Evolutionary conservation across 2,329 filamentous ascomycete species (phyloP), one percentile per base, ranked within the genome.

Genomic region (Ophiosphaerella narmari): DNA sequence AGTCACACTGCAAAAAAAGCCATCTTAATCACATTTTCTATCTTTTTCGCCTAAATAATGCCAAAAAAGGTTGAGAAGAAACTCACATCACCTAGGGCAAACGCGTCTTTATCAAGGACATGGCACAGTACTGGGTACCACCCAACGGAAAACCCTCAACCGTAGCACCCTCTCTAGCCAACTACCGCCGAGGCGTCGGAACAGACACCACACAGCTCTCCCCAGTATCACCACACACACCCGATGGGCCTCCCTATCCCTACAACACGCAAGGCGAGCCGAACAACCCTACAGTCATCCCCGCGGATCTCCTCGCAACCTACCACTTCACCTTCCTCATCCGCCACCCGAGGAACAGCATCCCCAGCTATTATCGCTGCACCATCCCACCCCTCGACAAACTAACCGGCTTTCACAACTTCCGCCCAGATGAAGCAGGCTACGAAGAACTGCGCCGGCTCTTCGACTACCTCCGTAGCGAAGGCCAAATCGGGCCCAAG

Each of bases 321-420:
- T 97, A 96, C 77, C 91, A 97, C 75, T 97, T 93, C 77, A 90
- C 92, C 18, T 97, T 99, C 77, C 82, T 97, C 57, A 97, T 99
- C 79, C 92, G 94, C 49, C 91, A 97, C 73, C 94, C 94, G n/a
- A 86, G 90, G 65, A 86, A 86, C 70, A 89, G 90, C 65, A 92
- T 97, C 59, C 94, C 94, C 7, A 96, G 90, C 39, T 97, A 93
- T 79, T 96, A 88, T 81, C 88, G 93, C 62, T 97, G 93, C 82
- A 96, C 90, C 42, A 83, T 96, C 46, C 92, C 94, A 12, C 94
- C 94, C 0, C 81, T 97, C 48, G 86, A 89, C 67, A 79, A 87
- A 39, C 76, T 90, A 54, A 97, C 93, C 0, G 90, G 91, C 7
- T 97, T 95, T 78, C 80, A 88, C 73, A 78, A 91, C 68, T 97